phyloP scores from a whole-genome alignment of 495 filamentous ascomycete species.

The Talaromyces thailandensis region DNA sequence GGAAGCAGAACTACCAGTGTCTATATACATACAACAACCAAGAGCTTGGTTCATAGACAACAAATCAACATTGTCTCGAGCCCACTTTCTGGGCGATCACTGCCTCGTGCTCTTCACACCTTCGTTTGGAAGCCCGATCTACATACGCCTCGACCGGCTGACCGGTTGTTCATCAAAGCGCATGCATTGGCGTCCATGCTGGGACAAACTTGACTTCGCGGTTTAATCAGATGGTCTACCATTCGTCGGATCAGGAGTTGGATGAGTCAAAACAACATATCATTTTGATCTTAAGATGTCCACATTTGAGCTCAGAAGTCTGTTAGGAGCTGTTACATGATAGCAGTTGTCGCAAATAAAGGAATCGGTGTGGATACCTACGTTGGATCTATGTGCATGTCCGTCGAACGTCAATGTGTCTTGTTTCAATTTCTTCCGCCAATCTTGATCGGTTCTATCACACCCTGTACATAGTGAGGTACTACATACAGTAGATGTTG shows the following conservation, averaged over 20 bases:
- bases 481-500: background rate
- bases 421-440: background rate
- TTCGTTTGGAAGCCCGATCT: background rate
- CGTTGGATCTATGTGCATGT: background rate
- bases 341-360: background rate
- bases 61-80: background rate
- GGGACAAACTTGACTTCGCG: background rate
- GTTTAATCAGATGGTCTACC: background rate
- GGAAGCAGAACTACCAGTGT: background rate
- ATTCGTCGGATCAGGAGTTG: background rate
- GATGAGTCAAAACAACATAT: background rate
- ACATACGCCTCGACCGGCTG: background rate
- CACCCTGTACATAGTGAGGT: background rate
- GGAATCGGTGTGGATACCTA: background rate
- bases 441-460: background rate
- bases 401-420: background rate
- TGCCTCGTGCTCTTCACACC: background rate
- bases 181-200: background rate
- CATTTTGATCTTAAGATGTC: background rate
- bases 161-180: background rate
- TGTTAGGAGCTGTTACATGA: background rate
- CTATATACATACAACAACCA: background rate
- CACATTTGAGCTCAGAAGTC: too few species aligned
- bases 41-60: background rate
- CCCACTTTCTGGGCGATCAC: background rate